These are phyloP conservation scores for Gossypium davidsonii DNA, from an alignment of 441 rosid genomes.

Conservation along the genomic window DNA sequence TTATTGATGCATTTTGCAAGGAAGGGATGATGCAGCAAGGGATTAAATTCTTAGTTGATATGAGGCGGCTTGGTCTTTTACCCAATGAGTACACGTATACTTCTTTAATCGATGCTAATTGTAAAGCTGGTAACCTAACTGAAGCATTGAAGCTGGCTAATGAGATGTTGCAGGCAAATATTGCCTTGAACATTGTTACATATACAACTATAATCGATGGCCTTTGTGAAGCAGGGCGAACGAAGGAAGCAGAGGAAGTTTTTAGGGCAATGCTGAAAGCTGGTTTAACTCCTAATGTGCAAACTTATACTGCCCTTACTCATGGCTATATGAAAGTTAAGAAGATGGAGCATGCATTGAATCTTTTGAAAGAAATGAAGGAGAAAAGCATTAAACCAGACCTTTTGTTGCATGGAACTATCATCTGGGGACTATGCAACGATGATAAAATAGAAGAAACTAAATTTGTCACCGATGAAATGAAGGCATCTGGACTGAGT, in stretches of 20 bases:
- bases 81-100: slow-evolving; percentile 72
- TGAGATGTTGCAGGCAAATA: slow-evolving; percentile 49
- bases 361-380: slow-evolving; percentile 45
- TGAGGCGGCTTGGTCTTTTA: slow-evolving; percentile 54
- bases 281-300: slow-evolving; percentile 46
- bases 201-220: slow-evolving; percentile 54
- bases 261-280: slow-evolving; percentile 40
- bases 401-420: slow-evolving; percentile 52
- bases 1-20: slow-evolving; percentile 67
- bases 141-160: slow-evolving; percentile 56
- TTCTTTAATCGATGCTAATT: slow-evolving; percentile 60
- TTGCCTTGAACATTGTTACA: slow-evolving; percentile 53
- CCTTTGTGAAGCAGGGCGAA: slow-evolving; percentile 47
- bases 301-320: slow-evolving; percentile 49
- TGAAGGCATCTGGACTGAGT: slow-evolving; percentile 45
- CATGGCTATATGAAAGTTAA: slow-evolving; percentile 59
- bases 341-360: slow-evolving; percentile 43
- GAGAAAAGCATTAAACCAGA: slow-evolving; percentile 45
- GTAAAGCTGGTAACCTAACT: slow-evolving; percentile 43
- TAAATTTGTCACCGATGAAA: slow-evolving; percentile 38
- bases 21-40: slow-evolving; percentile 68
- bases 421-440: slow-evolving; percentile 56
- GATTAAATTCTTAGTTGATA: slow-evolving; percentile 55
- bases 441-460: slow-evolving; percentile 47
- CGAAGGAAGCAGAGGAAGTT: slow-evolving; percentile 54